Evolutionary conservation across 257 asterid genomes (phyloP).

Genomic region (Marsdenia floribunda): DNA sequence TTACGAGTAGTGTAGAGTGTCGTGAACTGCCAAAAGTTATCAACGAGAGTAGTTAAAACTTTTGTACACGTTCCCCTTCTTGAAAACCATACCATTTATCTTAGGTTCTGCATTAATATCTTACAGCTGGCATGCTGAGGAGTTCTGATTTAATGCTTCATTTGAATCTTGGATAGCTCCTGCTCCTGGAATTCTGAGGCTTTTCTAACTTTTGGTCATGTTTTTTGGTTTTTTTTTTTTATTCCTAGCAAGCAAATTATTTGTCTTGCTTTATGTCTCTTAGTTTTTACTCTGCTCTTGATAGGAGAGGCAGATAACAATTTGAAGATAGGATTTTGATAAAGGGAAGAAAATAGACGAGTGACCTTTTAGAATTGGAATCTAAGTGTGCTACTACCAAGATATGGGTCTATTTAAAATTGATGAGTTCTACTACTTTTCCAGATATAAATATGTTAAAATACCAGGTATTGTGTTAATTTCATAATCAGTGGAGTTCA

Average conservation of each 20-base stretch:
- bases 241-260: neutral
- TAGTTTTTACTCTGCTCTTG: neutral
- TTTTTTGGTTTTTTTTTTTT: no score
- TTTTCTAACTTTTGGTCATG: neutral
- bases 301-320: neutral
- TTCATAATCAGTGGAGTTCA: neutral
- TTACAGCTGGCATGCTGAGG: neutral
- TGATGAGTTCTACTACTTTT: neutral
- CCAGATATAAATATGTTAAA: neutral
- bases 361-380: neutral
- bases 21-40: neutral
- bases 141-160: neutral
- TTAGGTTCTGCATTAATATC: neutral
- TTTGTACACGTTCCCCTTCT: neutral
- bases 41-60: neutral
- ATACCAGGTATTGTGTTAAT: neutral
- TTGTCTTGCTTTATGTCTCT: neutral
- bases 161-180: neutral
- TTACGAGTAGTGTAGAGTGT: neutral
- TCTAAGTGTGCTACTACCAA: neutral
- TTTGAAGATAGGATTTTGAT: neutral
- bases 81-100: neutral
- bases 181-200: neutral
- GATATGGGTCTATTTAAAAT: neutral
- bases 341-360: neutral